Evolutionary conservation across 2,329 filamentous ascomycete species (phyloP), one percentile per base, ranked within the genome.

Genomic region (Didymellaceae sp.): DNA sequence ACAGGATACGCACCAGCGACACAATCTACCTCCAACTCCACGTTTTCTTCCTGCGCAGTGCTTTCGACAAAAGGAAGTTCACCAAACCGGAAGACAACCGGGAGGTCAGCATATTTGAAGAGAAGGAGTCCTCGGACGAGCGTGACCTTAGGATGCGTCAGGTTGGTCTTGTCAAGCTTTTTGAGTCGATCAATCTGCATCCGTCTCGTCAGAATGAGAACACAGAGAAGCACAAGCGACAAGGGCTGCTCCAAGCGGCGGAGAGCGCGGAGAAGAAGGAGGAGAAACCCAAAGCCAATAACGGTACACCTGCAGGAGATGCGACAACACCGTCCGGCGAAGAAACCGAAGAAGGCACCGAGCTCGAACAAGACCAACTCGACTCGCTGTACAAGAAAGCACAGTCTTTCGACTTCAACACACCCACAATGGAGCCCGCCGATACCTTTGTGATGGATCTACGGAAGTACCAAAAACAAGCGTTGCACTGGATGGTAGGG

Each of bases 371-470:
- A 71, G 92, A 96, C 63, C 94, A 99, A 69, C 86, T 99, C 3
- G 94, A 99, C 70, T 86, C 89, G 0, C 76, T 99, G 1, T 99
- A 99, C 74, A 90, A 88, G 66, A 99, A 99, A 68, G 94, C 94
- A 0, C 94, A 99, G 67, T 92, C 91, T 0, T 97, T 97, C 65
- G 94, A 99, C 71, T 97, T 99, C 67, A 85, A 86, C 67, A 97
- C 92, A 0, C 92, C 92, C 2, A 87, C 91, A 70, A 87, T 90
- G 8, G 88, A 96, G 62, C 93, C 94, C 8, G 85, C 89, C 5
- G 80, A 87, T 7, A 90, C 86, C 0, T 99, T 99, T 72, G 81
- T 82, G 5, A 86, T 99, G 86, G 81, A 86, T 28, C 78, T 99
- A 21, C 86, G 94, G 3, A 91, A 90, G 42, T 99, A 99, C 62